Base-by-base conservation (phyloP, 768 basidiomycete genomes). In the Dioszegia aurantiaca region DNA sequence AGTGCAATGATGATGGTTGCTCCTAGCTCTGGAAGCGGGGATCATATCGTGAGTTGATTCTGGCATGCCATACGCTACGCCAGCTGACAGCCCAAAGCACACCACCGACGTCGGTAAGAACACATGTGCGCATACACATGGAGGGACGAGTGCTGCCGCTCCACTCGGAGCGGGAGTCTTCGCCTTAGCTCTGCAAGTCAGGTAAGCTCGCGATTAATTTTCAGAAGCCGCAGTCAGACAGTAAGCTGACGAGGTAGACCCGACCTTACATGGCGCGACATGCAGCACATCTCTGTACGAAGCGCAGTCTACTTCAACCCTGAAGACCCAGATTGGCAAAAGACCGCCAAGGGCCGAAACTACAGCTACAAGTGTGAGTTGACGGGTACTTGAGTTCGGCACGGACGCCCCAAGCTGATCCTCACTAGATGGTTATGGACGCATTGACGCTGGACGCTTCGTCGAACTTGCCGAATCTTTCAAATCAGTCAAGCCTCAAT, bases 61-160 rank as follows among this genome's bases (percentile, higher is more conserved):
- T 19, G 14, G 21, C 33, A 37, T 10, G 21, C 21, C 30, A 6
- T 42, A 27, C 19, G 5, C 16, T 23, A n/a, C 1, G 40, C 16
- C 2, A 37, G 44, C 55, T 61, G 37, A 61, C 26, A 6, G 6
- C 27, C 33, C 56, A 97, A n/a, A n/a, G 93, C 87, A 90, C 43
- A 99, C 95, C 4, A 97, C 93, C 14, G 95, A 98, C 72, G 86
- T 87, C 44, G 93, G 93, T 9, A 82, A 87, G 73, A 83, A 87
- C 62, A 80, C 83, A 48, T 99, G 95, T 75, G 83, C 92, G 1
- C 81, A 80, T 39, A 82, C 79, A 0, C 95, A 99, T 69, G 95
- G 95, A 23, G 95, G 95, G 16, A 99, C 95, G 1, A 97, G 94
- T 16, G 95, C 95, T 23, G 95, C 95, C 4, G 95, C 95, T 6